Conservation (phyloP, 352 stramenopile species). For the Phytophthora tubulina region DNA sequence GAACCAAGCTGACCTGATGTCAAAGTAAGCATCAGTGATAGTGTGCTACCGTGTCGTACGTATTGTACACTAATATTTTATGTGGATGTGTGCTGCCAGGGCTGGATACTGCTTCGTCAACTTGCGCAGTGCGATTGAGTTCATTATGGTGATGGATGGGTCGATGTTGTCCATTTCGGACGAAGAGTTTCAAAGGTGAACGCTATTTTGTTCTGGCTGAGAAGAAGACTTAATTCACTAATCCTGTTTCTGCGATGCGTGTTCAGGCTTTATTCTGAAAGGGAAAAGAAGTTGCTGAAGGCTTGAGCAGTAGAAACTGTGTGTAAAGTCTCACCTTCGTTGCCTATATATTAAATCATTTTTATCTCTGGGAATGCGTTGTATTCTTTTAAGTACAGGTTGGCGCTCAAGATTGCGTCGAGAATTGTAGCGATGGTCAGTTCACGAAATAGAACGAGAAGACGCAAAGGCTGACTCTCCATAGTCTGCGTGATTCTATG, state of each 20-base stretch:
- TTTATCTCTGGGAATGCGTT: constrained; percentile 6
- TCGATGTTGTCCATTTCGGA: constrained; percentile 85
- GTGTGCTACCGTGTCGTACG: not conserved
- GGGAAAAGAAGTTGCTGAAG: constrained; percentile 43
- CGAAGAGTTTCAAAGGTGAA: constrained; percentile 82
- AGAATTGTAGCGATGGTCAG: too few relatives aligned
- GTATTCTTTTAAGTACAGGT: too few relatives aligned
- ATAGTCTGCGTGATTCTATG: too few relatives aligned
- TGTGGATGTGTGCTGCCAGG: constrained; percentile 40
- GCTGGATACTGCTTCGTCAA: constrained; percentile 94
- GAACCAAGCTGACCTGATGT: constrained; percentile 91
- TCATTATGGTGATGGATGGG: constrained; percentile 87
- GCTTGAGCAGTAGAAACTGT: constrained; percentile 18
- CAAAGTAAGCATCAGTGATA: constrained; percentile 63
- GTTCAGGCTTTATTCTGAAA: constrained; percentile 54
- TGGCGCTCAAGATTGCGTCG: too few relatives aligned
- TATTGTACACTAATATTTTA: constrained; percentile 10
- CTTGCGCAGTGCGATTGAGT: constrained; percentile 90
- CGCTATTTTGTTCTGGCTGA: not conserved
- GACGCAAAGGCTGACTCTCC: too few relatives aligned
- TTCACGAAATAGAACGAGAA: too few relatives aligned
- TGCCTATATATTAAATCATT: constrained; percentile 30
- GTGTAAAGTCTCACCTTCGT: constrained; percentile 5
- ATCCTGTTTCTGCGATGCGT: not conserved
- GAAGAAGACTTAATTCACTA: not conserved